Conservation (phyloP, 495 filamentous ascomycete species). For the Mytilinidion resinicola region DNA sequence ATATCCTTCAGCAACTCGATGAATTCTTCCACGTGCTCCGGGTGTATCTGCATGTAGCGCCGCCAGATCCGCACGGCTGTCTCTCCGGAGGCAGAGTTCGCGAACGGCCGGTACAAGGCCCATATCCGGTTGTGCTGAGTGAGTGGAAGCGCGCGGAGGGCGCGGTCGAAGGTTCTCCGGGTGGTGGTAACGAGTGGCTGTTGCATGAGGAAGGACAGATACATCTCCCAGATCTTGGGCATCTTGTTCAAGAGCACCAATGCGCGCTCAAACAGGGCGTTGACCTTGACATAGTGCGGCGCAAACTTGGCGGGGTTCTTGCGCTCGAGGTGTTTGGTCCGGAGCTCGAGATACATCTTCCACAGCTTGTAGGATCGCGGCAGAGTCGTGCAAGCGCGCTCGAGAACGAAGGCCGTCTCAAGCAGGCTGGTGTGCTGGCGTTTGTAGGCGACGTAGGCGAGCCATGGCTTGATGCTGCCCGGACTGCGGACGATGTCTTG, state of each 20-base stretch:
- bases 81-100: slow-evolving; percentile 82
- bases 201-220: slow-evolving; percentile 80
- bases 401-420: slow-evolving; percentile 90
- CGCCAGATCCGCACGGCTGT: slow-evolving; percentile 92
- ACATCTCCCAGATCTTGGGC: slow-evolving; percentile 98
- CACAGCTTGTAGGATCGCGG: slow-evolving; percentile 97
- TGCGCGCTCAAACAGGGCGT: slow-evolving; percentile 89
- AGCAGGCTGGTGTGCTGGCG: slow-evolving; percentile 75
- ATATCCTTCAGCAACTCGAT: slow-evolving; percentile 80
- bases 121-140: slow-evolving; percentile 98
- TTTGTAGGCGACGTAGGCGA: slow-evolving; percentile 91
- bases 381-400: slow-evolving; percentile 81
- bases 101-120: slow-evolving; percentile 86
- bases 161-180: slow-evolving; percentile 86
- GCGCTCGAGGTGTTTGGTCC: slow-evolving; percentile 72
- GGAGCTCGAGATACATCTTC: slow-evolving; percentile 94
- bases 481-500: slow-evolving; percentile 87
- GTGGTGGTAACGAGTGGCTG: slow-evolving; percentile 91
- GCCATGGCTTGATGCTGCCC: slow-evolving; percentile 88
- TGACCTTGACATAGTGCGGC: slow-evolving; percentile 85
- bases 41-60: slow-evolving; percentile 96
- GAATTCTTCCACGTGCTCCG: slow-evolving; percentile 92
- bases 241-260: slow-evolving; percentile 97
- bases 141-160: slow-evolving; percentile 87
- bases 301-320: slow-evolving; percentile 78